These are phyloP conservation scores for Chlorencoelia australis DNA, from an alignment of 2,329 filamentous ascomycete species.

Conservation along the genomic window DNA sequence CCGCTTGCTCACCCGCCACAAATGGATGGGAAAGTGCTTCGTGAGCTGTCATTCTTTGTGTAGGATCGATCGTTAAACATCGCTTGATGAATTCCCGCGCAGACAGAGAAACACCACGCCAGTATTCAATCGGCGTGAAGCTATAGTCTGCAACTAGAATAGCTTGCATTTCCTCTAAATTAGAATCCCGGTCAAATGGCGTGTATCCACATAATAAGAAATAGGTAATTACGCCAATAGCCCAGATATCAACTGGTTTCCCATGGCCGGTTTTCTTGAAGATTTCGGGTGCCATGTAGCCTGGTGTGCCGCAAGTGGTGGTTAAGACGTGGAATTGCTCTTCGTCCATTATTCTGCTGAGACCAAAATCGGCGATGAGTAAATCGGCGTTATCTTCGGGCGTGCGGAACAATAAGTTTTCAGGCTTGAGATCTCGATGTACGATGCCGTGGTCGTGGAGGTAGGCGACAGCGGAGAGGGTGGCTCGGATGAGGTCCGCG, in stretches of 20 bases:
- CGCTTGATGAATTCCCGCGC: slow-evolving; percentile 87
- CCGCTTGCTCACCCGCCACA: slow-evolving; percentile 40
- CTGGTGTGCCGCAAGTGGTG: slow-evolving; percentile 93
- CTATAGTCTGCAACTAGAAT: slow-evolving; percentile 94
- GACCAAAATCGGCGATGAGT: slow-evolving; percentile 91
- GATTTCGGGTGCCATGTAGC: slow-evolving; percentile 98
- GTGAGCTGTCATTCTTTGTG: slow-evolving; percentile 82
- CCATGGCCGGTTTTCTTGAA: slow-evolving; percentile 98
- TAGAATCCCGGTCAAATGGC: slow-evolving; percentile 92
- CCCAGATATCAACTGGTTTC: slow-evolving; percentile 97
- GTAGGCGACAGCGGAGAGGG: slow-evolving; percentile 94
- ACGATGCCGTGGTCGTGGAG: slow-evolving; percentile 98
- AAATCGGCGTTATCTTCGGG: slow-evolving; percentile 97
- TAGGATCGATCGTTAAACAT: slow-evolving; percentile 85
- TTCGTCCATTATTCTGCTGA: slow-evolving; percentile 97
- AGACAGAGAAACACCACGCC: slow-evolving; percentile 79
- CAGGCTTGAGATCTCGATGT: slow-evolving; percentile 93
- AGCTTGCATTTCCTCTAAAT: slow-evolving; percentile 98
- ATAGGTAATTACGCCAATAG: slow-evolving; percentile 96
- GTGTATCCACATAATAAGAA: slow-evolving; percentile 97
- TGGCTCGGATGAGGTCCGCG: slow-evolving; percentile 87
- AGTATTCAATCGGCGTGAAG: slow-evolving; percentile 91
- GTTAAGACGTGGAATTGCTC: slow-evolving; percentile 96
- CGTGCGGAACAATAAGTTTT: slow-evolving; percentile 92
- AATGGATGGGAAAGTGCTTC: slow-evolving; percentile 60